Base-by-base conservation (phyloP, 2,329 filamentous ascomycete genomes). In the Cryphonectria parasitica region DNA sequence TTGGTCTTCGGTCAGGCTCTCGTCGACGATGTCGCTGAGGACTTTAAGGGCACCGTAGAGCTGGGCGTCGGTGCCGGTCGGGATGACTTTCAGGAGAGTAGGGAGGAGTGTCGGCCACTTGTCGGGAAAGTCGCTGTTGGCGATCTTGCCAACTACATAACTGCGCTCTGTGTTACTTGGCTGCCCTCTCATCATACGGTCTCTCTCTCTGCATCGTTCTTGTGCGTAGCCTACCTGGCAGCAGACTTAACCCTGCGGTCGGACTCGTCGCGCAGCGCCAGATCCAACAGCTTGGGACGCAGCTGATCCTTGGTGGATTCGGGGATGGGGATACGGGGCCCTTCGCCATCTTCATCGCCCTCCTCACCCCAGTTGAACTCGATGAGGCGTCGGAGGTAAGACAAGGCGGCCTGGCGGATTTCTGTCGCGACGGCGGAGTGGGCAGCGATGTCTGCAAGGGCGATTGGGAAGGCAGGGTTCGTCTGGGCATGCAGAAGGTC, bases 81-180 rank as follows among this genome's bases (percentile, higher is more conserved):
- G 89, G 77, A 98, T 92, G 66, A 95, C 86, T 60, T 88, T 88
- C 72, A 99, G 88, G 58, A 98, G 86, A 45, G 90, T 88, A 31
- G 94, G 93, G 41, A 99, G 89, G 60, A 99, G 88, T 74, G 89
- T 88, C n/a, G 95, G 94, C 96, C 96, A 99, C 77, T 95, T 88
- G 72, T 98, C 94, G 67, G 96, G 96, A 78, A 97, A 98, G 83
- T 99, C 96, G 77, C 91, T 89, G 74, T 90, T 92, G 69, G 96
- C 96, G 75, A 99, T 97, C 83, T 97, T 98, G 84, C 94, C 95
- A 73, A 98, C 93, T 6, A 92, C 88, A 75, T 87, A 89, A 80
- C 89, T 90, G 74, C 64, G 49, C 41, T 10, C 22, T 43, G 69
- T 66, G 61, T 72, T 72, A 70, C 60, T 56, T 49, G 74, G 64